phyloP scores from a whole-genome alignment of 176 grass and related monocot species.

The Hsuehochloa calcarea region DNA sequence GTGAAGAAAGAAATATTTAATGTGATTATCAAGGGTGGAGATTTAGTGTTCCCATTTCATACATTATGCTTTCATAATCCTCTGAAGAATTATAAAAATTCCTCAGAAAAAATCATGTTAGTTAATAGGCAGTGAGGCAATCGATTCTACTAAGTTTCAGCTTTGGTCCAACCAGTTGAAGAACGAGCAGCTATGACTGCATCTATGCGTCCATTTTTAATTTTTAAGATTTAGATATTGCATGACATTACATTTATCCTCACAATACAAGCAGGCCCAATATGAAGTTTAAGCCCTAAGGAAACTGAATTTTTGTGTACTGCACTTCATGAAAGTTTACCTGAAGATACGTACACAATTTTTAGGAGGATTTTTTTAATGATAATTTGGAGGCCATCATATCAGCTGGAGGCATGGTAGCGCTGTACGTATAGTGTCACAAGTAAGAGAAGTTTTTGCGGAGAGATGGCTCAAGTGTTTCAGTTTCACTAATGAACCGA shows the following conservation, averaged over 20 bases:
- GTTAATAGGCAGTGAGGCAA: not conserved
- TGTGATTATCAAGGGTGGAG: not conserved
- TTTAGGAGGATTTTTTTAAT: not conserved
- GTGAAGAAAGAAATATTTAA: not conserved
- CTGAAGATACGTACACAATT: not conserved
- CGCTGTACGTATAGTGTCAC: not conserved
- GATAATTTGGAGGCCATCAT: not conserved
- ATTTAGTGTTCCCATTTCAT: not conserved
- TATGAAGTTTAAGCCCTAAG: not conserved
- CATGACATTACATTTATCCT: not conserved
- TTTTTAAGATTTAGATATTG: not conserved
- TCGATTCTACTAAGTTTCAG: not conserved
- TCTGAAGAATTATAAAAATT: not conserved
- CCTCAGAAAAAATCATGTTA: not conserved
- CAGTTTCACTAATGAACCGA: not conserved
- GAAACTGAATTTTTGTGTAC: not conserved
- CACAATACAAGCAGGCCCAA: not conserved
- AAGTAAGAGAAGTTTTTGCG: not conserved
- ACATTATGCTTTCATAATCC: not conserved
- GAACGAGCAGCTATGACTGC: not conserved
- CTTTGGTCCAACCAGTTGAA: not conserved
- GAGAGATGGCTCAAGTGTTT: not conserved
- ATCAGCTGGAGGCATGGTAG: not conserved
- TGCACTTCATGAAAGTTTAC: constrained; percentile 21
- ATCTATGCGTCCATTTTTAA: not conserved